phyloP scores from a whole-genome alignment of 768 basidiomycete genomes.

The Clitopilus passeckerianus region DNA sequence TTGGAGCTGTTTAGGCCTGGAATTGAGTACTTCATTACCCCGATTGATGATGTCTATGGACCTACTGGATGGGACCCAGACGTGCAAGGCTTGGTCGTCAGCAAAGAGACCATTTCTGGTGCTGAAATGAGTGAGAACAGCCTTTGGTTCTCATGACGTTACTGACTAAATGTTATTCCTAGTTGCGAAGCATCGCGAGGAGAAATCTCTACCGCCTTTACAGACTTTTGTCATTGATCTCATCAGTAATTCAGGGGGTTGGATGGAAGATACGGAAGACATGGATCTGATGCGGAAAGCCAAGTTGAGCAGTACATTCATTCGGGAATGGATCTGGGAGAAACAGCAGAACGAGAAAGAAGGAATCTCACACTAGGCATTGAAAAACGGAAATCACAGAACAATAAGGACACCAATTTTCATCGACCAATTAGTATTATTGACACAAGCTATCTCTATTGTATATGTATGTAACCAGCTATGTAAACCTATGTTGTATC shows the following conservation, averaged over 20 bases:
- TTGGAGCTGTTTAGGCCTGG: conserved; percentile 64
- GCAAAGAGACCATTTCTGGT: conserved; percentile 80
- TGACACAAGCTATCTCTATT: not conserved
- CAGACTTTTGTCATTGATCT: conserved; percentile 82
- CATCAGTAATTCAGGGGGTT: conserved; percentile 57
- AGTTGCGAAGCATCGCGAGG: conserved; percentile 65
- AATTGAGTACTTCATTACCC: conserved; percentile 61
- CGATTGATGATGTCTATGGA: conserved; percentile 83
- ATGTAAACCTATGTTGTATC: not conserved
- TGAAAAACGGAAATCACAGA: not conserved
- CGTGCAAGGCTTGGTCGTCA: conserved; percentile 90
- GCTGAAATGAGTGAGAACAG: conserved; percentile 58
- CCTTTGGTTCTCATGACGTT: not conserved
- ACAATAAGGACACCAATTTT: not conserved
- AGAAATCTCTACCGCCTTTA: conserved; percentile 53
- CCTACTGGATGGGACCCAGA: conserved; percentile 86
- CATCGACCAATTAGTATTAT: not conserved
- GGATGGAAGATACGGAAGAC: conserved; percentile 59
- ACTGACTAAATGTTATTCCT: not conserved
- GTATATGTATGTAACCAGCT: not conserved
- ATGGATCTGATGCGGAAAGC: conserved; percentile 63
- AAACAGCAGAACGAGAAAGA: conserved; percentile 13
- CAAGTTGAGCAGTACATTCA: conserved; percentile 95
- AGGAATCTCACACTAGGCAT: not conserved
- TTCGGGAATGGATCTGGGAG: conserved; percentile 79